A percentile compares a stretch with the other conserved stretches of the same genome.
These are phyloP conservation scores for Globomyces pollinis-pini DNA, from an alignment of 192 early-diverging fungal genomes.

Conservation along the genomic window DNA sequence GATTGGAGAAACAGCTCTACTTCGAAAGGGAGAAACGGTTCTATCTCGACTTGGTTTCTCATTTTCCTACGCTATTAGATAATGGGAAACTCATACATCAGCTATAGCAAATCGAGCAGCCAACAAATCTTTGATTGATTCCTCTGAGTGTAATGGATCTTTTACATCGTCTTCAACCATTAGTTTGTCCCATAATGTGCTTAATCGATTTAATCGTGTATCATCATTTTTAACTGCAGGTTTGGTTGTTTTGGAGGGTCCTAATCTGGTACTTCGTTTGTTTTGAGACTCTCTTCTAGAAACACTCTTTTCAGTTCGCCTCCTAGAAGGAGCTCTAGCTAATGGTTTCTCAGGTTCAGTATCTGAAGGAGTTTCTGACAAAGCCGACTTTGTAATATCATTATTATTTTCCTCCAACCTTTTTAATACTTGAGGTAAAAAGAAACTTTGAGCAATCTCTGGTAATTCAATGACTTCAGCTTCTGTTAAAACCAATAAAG, in stretches of 20 bases:
- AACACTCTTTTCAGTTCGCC: background rate
- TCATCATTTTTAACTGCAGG: background rate
- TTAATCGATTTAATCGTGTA: conserved; percentile 4
- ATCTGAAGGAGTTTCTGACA: no score
- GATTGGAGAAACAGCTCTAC: background rate
- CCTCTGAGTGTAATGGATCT: conserved; percentile 10
- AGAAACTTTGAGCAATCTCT: conserved; percentile 1
- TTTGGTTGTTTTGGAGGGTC: background rate
- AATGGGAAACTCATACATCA: no score
- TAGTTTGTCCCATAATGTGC: conserved; percentile 10
- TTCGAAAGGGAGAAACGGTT: no score
- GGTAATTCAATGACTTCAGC: conserved; percentile 3
- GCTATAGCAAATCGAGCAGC: background rate
- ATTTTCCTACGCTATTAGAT: no score
- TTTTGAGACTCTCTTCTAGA: background rate
- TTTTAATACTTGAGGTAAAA: conserved; percentile 6
- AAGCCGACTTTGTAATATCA: background rate
- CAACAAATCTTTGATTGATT: conserved; percentile 9
- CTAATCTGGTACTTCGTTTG: background rate
- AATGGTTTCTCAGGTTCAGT: no score
- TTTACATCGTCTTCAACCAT: conserved; percentile 8
- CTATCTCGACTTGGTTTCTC: no score
- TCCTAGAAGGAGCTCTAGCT: no score
- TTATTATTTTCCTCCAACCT: background rate
- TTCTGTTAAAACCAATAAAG: background rate